Evolutionary conservation across 2,329 filamentous ascomycete genomes (phyloP), one percentile per base, ranked within the genome.

Genomic region (Davidsoniella eucalypti): DNA sequence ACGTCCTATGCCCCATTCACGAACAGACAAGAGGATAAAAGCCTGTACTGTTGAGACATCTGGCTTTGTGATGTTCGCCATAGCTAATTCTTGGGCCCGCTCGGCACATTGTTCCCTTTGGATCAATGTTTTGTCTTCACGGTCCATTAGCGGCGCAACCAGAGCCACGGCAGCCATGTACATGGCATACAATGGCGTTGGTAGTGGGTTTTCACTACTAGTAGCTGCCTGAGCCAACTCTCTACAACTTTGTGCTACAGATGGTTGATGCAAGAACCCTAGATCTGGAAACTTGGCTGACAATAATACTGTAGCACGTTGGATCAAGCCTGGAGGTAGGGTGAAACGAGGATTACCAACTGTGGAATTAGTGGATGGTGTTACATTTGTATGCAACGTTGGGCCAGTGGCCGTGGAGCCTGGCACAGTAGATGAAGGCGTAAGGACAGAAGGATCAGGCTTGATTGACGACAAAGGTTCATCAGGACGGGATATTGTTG

Each of bases 211-310:
- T 12, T 2, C 12, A 12, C 12, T 33, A 33, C 29, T 12, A 12
- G 29, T 9, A 9, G 29, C 12, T 2, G 12, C 29, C 12, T 10
- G 5, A 2, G 29, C 17, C 14, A 44, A 23, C 7, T 42, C 33
- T 14, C 39, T 23, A 17, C 48, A 50, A 23, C 44, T 40, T 17
- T 42, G 41, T 6, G 26, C 23, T 10, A 44, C 41, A 23, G 48
- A 44, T 5, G 48, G 48, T 25, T 25, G 40, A n/a, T 50, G 48
- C 33, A 50, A 33, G 21, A 50, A 50, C 5, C 33, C 41, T 5
- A 50, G 18, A 17, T 50, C 48, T 14, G 48, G 48, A 23, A 50
- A 50, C 21, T 50, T 50, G 1, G 48, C 33, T 3, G 29, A 41
- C n/a, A 50, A 36, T 18, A 50, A 17, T 14, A n/a, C 18, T 17